These are phyloP conservation scores for Elongisporangium senticosum DNA, from an alignment of 352 stramenopile genomes.

Conservation along the genomic window DNA sequence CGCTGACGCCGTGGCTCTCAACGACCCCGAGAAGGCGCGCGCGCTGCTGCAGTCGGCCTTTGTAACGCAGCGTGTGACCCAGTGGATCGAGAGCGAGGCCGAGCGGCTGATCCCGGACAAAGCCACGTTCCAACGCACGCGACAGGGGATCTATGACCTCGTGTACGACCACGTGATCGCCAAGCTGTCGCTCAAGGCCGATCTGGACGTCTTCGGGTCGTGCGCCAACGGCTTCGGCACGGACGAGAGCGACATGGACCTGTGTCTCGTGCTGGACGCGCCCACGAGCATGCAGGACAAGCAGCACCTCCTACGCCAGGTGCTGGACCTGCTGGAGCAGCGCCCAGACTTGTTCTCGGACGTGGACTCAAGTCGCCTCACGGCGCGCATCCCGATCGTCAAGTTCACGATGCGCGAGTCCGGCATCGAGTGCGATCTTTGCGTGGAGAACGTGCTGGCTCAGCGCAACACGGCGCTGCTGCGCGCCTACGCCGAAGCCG, in stretches of 20 bases:
- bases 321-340: slow-evolving; percentile 46
- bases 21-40: slow-evolving; percentile 14
- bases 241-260: slow-evolving; percentile 89
- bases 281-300: slow-evolving; percentile 47
- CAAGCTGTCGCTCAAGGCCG: slow-evolving; percentile 43
- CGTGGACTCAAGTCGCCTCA: slow-evolving; percentile 80
- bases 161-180: slow-evolving; percentile 54
- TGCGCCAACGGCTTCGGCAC: slow-evolving; percentile 97
- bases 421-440: slow-evolving; percentile 74
- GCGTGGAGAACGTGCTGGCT: slow-evolving; percentile 95
- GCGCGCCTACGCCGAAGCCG: slow-evolving; percentile 86
- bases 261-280: slow-evolving; percentile 81
- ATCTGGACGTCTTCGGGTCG: slow-evolving; percentile 93
- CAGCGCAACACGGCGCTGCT: slow-evolving; percentile 96
- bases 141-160: slow-evolving; percentile 66
- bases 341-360: slow-evolving; percentile 60
- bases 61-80: slow-evolving; percentile 32
- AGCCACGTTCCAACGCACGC: slow-evolving; percentile 44
- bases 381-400: slow-evolving; percentile 96
- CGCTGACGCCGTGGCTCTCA: slow-evolving; percentile 38
- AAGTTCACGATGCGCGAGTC: slow-evolving; percentile 91
- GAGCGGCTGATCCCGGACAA: slow-evolving; percentile 56
- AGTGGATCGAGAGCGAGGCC: slow-evolving; percentile 46
- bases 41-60: slow-evolving; percentile 34
- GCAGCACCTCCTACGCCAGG: slow-evolving; percentile 55